phyloP scores from a whole-genome alignment of 805 yeast species.

The Isabelozyma pseudorhagii region DNA sequence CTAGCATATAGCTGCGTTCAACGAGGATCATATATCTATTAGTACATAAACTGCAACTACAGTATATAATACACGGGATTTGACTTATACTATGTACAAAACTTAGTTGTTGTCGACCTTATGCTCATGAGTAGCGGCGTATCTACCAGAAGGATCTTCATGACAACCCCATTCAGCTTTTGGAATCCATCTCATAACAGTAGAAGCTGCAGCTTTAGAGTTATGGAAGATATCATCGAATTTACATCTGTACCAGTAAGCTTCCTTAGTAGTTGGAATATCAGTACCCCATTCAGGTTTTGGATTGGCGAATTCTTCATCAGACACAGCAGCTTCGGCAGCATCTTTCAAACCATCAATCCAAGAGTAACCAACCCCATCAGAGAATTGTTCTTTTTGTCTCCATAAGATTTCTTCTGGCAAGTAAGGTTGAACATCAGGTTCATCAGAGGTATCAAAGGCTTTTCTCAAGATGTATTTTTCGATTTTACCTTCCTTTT shows the following conservation, averaged over 20 bases:
- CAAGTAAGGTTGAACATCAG: constrained; percentile 75
- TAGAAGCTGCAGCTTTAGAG: constrained; percentile 85
- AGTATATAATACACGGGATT: neutral
- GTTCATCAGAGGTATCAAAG: constrained; percentile 87
- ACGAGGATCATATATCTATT: no score
- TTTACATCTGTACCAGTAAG: constrained; percentile 97
- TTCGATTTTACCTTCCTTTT: constrained; percentile 75
- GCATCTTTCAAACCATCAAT: constrained; percentile 95
- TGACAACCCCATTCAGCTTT: constrained; percentile 99
- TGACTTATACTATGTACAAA: neutral
- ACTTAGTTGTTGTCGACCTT: constrained; percentile 28
- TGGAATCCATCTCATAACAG: constrained; percentile 99
- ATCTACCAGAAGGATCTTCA: constrained; percentile 98
- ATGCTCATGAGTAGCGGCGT: constrained; percentile 80
- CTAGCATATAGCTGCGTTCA: no score
- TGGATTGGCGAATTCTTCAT: constrained; percentile 87
- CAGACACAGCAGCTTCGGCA: constrained; percentile 82
- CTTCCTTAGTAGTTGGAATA: constrained; percentile 96
- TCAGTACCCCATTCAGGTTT: constrained; percentile 96
- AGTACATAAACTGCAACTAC: no score
- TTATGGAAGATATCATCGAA: constrained; percentile 87
- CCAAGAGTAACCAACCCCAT: constrained; percentile 99
- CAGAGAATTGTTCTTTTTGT: constrained; percentile 99
- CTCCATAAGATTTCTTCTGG: constrained; percentile 98
- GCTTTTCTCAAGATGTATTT: constrained; percentile 97